phyloP scores from a whole-genome alignment of 176 grass and related monocot genomes.

The Cenchrus americanus region DNA sequence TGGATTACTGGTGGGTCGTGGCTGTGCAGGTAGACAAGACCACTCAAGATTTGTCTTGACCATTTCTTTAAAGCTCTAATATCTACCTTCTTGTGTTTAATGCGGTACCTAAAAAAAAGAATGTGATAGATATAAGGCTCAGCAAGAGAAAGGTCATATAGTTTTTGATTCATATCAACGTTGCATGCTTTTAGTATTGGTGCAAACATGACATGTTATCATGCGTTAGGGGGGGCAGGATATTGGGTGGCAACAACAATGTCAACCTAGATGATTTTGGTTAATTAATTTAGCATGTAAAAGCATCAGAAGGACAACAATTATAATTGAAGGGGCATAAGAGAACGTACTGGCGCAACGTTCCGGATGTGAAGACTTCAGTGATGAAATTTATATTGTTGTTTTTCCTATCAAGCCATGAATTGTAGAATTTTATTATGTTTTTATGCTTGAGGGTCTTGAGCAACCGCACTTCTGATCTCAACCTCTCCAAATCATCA shows the following conservation, averaged over 20 bases:
- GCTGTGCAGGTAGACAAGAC: conserved; percentile 76
- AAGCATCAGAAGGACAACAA: not conserved
- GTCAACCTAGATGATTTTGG: not conserved
- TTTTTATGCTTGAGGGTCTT: conserved; percentile 88
- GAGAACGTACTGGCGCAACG: conserved; percentile 66
- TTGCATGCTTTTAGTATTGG: not conserved
- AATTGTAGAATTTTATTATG: conserved; percentile 85
- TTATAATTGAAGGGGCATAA: conserved; percentile 16
- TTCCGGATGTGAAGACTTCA: conserved; percentile 84
- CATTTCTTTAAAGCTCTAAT: conserved; percentile 84
- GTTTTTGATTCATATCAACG: not conserved
- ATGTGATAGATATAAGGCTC: not conserved
- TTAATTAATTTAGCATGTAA: conserved; percentile 1
- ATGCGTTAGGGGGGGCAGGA: not conserved
- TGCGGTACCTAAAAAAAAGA: conserved; percentile 65
- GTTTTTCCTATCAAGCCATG: conserved; percentile 69
- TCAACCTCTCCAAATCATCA: conserved; percentile 70
- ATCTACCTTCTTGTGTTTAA: conserved; percentile 77
- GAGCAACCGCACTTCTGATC: conserved; percentile 78
- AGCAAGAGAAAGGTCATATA: conserved; percentile 11
- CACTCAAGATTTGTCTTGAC: conserved; percentile 82
- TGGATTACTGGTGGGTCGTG: conserved; percentile 84
- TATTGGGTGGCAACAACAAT: not conserved
- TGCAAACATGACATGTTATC: not conserved
- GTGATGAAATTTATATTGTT: conserved; percentile 82